These are phyloP conservation scores for Pseudocercospora crystallina DNA, from an alignment of 2,329 filamentous ascomycete species.

Conservation along the genomic window DNA sequence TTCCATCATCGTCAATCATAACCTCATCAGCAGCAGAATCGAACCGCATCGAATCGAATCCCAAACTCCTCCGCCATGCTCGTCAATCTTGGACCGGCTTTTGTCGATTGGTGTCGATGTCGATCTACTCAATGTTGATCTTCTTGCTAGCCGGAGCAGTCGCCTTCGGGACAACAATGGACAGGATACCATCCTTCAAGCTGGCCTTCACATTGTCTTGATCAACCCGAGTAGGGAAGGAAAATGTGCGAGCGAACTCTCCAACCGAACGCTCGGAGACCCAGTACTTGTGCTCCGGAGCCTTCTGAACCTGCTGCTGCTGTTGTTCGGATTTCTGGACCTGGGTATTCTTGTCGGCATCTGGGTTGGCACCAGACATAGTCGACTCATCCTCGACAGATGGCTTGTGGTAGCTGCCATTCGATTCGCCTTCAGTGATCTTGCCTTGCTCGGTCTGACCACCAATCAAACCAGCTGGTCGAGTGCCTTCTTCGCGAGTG, in stretches of 20 bases:
- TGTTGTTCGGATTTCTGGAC: slow-evolving; percentile 35
- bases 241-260: slow-evolving; percentile 60
- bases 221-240: slow-evolving; percentile 58
- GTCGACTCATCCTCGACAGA: slow-evolving; percentile 64
- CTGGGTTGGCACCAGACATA: slow-evolving; percentile 11
- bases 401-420: slow-evolving; percentile 52
- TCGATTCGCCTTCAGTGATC: slow-evolving; percentile 30
- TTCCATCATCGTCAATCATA: slow-evolving; percentile 8
- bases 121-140: slow-evolving; percentile 56
- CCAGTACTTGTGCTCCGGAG: slow-evolving; percentile 62
- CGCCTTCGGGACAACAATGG: slow-evolving; percentile 58
- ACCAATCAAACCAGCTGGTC: slow-evolving; percentile 49
- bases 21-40: slow-evolving; percentile 7
- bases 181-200: slow-evolving; percentile 61
- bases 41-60: neutral
- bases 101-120: neutral
- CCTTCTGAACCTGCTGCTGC: slow-evolving; percentile 12
- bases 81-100: neutral
- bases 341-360: slow-evolving; percentile 15
- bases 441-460: slow-evolving; percentile 25
- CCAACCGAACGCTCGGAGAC: slow-evolving; percentile 60
- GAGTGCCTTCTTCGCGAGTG: slow-evolving; percentile 56
- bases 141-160: slow-evolving; percentile 49
- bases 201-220: slow-evolving; percentile 62
- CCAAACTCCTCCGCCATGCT: slow-evolving; percentile 8